Conservation (phyloP, 1,284 basidiomycete species). For the Cryptococcus sp. region DNA sequence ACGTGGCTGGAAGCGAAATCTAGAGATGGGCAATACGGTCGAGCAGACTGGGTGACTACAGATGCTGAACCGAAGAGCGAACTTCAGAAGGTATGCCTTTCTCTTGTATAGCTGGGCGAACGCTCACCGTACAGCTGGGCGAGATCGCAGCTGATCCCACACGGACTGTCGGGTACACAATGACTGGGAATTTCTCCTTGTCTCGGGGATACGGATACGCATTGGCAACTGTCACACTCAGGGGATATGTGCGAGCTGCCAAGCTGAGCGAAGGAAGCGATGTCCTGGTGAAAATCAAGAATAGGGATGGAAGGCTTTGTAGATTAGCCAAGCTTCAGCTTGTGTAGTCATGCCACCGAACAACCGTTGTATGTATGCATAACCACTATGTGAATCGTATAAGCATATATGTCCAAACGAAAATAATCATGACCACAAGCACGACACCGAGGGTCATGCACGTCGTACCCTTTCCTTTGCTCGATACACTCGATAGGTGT, state of each 20-base stretch:
- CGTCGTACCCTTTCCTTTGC: constrained; percentile 44
- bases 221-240: constrained; percentile 64
- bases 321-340: constrained; percentile 44
- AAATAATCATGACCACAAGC: constrained; percentile 41
- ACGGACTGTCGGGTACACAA: constrained; percentile 68
- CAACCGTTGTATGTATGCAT: too few relatives aligned
- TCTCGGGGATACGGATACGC: constrained; percentile 68
- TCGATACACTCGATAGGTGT: constrained; percentile 38
- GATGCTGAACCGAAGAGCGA: constrained; percentile 8
- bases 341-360: too few relatives aligned
- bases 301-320: constrained; percentile 49
- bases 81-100: constrained; percentile 52
- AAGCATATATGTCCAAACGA: constrained; percentile 49
- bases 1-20: constrained; percentile 50
- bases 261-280: constrained; percentile 10
- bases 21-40: constrained; percentile 15
- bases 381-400: constrained; percentile 49
- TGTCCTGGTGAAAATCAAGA: constrained; percentile 50
- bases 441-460: constrained; percentile 46
- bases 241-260: constrained; percentile 48
- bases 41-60: neutral
- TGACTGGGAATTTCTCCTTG: constrained; percentile 73
- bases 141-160: constrained; percentile 48
- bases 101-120: neutral
- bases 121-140: constrained; percentile 49